A percentile compares a stretch with the other conserved stretches of the same genome.
phyloP scores from a whole-genome alignment of 83 land plant species.

The Thuja plicata region DNA sequence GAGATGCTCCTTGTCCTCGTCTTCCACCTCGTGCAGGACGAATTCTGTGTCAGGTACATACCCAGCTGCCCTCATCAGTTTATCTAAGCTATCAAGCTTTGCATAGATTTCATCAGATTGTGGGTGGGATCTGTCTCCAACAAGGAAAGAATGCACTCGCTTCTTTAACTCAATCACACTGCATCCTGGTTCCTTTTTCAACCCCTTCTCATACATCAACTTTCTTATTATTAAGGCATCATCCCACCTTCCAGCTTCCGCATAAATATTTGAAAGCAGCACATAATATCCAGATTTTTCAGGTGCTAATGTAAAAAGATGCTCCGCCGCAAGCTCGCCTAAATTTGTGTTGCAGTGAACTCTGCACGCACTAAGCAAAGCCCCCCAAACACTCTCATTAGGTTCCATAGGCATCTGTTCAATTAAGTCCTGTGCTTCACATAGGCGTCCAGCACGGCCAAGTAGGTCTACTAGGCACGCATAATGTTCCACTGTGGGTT shows the following conservation, averaged over 20 bases:
- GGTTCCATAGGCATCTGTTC: conserved; percentile 43
- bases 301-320: conserved; percentile 35
- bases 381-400: conserved; percentile 46
- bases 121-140: conserved; percentile 14
- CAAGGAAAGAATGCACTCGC: conserved; percentile 10
- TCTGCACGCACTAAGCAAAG: conserved; percentile 48
- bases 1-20: conserved; percentile 8
- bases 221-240: neutral
- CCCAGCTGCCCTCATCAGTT: neutral
- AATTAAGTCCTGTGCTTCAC: conserved; percentile 36
- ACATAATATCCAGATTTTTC: conserved; percentile 32
- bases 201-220: conserved; percentile 1
- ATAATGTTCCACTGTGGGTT: conserved; percentile 43
- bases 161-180: conserved; percentile 14
- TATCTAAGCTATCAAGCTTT: neutral
- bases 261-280: conserved; percentile 6
- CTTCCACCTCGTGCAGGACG: conserved; percentile 16
- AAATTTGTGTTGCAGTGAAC: conserved; percentile 33
- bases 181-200: conserved; percentile 13
- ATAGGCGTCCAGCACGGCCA: conserved; percentile 38
- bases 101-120: conserved; percentile 17
- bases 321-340: conserved; percentile 42
- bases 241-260: conserved; percentile 11
- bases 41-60: conserved; percentile 12
- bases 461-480: conserved; percentile 53